Evolutionary conservation across 2,329 filamentous ascomycete genomes (phyloP), one percentile per base, ranked within the genome.

Genomic region (Drechslerella dactyloides): DNA sequence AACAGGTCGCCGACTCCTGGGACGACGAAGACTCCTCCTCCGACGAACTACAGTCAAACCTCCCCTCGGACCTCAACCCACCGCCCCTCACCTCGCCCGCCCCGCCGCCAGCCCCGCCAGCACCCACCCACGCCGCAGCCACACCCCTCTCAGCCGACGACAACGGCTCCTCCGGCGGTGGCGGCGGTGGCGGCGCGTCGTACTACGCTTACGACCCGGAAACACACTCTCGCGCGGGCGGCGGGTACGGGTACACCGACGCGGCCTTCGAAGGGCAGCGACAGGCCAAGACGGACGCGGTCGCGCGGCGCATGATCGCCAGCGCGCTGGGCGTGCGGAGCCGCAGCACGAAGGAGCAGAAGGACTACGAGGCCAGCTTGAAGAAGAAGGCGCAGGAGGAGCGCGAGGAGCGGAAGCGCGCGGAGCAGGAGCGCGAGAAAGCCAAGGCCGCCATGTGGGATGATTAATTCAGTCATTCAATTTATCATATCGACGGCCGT

Each of bases 371-470:
- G 77, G 86, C 84, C 75, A 89, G 90, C 0, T 83, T 94, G 72
- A 87, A 89, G 76, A 90, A 96, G 80, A 90, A 93, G 81, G 93
- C 96, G 83, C 87, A 87, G 77, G 92, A 87, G 82, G 85, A 86
- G 76, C 82, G 87, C 69, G 90, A 93, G 66, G 85, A 86, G 76
- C 90, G 93, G 79, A 87, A 84, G 77, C 87, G 87, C 64, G 85
- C 86, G 65, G 85, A 81, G 75, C 85, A 89, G 77, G 86, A 86
- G 35, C 82, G 82, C 51, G 89, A 93, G 78, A 86, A 84, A 79
- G 88, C 89, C n/a, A 96, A 89, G 83, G 85, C 85, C 72, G 88
- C 90, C n/a, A 84, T 96, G 24, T 97, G 94, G 94, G 88, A 94
- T 69, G 90, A 89, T 77, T 89, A 69, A 58, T 15, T 13, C 35